Conservation (phyloP, 2,329 filamentous ascomycete species). For the Penicillium crustosum region DNA sequence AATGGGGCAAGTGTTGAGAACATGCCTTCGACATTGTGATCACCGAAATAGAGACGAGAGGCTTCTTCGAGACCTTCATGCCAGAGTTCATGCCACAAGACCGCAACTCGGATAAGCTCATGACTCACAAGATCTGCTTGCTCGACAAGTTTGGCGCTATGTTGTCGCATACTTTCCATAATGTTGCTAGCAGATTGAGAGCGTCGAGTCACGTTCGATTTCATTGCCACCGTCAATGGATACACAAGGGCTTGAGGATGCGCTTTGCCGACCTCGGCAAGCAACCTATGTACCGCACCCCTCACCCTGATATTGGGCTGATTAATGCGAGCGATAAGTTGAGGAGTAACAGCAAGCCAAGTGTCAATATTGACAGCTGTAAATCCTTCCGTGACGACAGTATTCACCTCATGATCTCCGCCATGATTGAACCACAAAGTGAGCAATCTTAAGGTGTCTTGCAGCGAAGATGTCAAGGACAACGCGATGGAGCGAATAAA, state of each 20-base stretch:
- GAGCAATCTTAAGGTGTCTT: constrained; percentile 88
- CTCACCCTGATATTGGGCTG: constrained; percentile 88
- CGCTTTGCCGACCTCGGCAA: constrained; percentile 87
- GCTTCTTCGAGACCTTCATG: constrained; percentile 97
- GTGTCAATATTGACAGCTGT: constrained; percentile 92
- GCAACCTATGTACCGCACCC: constrained; percentile 84
- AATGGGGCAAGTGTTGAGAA: constrained; percentile 85
- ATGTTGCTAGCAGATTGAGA: constrained; percentile 87
- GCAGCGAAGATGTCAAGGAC: constrained; percentile 86
- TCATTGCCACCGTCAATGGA: constrained; percentile 95
- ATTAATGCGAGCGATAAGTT: constrained; percentile 95
- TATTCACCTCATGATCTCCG: constrained; percentile 81
- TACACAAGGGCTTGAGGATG: constrained; percentile 97
- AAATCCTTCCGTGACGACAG: constrained; percentile 85
- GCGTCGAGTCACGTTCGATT: constrained; percentile 81
- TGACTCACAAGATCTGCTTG: constrained; percentile 94
- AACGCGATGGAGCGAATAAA: constrained; percentile 98
- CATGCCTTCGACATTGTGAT: constrained; percentile 98
- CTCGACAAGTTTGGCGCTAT: constrained; percentile 87
- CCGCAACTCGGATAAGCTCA: constrained; percentile 93
- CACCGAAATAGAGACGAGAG: constrained; percentile 92
- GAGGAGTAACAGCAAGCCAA: constrained; percentile 97
- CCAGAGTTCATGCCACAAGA: constrained; percentile 98
- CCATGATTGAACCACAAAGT: constrained; percentile 97
- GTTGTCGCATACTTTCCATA: constrained; percentile 97